Evolutionary conservation across 345 rosid genomes (phyloP), one percentile per base, ranked within the genome.

Genomic region (Corchorus capsularis): DNA sequence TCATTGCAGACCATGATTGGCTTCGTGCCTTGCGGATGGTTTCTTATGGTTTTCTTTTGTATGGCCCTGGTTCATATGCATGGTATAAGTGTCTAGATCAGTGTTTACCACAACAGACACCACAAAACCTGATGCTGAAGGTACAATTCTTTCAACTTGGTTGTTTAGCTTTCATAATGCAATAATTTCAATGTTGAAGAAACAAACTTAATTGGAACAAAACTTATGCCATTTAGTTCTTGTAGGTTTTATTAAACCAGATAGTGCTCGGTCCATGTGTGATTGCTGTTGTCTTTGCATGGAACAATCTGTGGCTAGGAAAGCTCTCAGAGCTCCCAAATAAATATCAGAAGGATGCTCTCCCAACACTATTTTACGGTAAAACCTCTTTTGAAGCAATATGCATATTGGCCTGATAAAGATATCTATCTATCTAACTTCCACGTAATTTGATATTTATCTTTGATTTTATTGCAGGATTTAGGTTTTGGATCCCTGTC

Each of bases 401-500:
- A 20, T 75, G 67, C 79, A 15, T 74, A 16, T 75, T 82, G 63
- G 63, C 66, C 16, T 71, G 19, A 19, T 32, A 55, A 41, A 54
- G 13, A 66, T 59, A 41, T 54, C 45, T 64, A 22, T 54, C 45
- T 64, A 22, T 54, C 45, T 64, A 22, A 66, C 12, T 54, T 54
- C 71, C 20, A 59, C 73, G 72, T 37, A 22, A 52, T 45, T 68
- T 56, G 70, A 56, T 59, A 8, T 35, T 83, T 22, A 63, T 54
- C 45, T 79, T 50, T 76, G 47, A 53, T 78, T 54, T 41, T 59
- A 41, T 12, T 87, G 86, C 92, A 95, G 99, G 99, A 61, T 89
- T 95, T 71, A 90, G 97, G 78, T 95, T 95, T 78, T 95, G 99
- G 99, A 80, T 95, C 70, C 99, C 99, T 63, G 98, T 93, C 87